Conservation (phyloP, 2,329 filamentous ascomycete genomes). For the Aureobasidium melanogenum region DNA sequence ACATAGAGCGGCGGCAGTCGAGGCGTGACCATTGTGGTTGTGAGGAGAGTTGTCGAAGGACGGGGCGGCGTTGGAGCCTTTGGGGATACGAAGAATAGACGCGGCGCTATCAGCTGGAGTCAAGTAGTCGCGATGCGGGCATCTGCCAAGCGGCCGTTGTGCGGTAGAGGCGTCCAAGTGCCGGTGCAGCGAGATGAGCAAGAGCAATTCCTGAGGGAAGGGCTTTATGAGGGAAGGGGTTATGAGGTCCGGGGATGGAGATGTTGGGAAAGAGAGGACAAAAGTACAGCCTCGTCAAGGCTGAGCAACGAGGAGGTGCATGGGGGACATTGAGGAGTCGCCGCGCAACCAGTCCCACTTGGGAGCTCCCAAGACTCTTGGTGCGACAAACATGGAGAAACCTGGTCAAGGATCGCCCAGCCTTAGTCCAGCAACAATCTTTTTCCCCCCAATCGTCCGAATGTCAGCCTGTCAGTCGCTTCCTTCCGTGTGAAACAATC, state of each 20-base stretch:
- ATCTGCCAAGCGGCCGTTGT: background rate
- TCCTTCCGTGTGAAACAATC: background rate
- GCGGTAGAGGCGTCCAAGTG: background rate
- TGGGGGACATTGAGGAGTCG: background rate
- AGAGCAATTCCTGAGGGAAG: background rate
- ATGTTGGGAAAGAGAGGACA: background rate
- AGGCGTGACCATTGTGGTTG: background rate
- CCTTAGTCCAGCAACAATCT: background rate
- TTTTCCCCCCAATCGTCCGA: background rate
- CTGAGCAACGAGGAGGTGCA: background rate
- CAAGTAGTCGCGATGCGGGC: background rate
- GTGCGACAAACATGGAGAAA: conserved; percentile 4
- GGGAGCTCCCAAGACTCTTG: background rate
- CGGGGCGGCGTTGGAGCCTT: background rate
- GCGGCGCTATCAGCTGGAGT: background rate
- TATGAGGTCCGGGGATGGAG: background rate
- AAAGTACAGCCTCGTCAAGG: background rate
- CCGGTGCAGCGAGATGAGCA: background rate
- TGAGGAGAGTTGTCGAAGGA: background rate
- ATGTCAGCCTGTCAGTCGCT: background rate
- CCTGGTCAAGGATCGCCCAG: background rate
- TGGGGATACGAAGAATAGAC: conserved; percentile 6
- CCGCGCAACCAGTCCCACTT: background rate
- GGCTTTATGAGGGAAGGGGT: no score
- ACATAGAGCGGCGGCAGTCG: conserved; percentile 11